These are phyloP conservation scores for Rugonectria rugulosa DNA, from an alignment of 2,329 filamentous ascomycete species.

Conservation along the genomic window DNA sequence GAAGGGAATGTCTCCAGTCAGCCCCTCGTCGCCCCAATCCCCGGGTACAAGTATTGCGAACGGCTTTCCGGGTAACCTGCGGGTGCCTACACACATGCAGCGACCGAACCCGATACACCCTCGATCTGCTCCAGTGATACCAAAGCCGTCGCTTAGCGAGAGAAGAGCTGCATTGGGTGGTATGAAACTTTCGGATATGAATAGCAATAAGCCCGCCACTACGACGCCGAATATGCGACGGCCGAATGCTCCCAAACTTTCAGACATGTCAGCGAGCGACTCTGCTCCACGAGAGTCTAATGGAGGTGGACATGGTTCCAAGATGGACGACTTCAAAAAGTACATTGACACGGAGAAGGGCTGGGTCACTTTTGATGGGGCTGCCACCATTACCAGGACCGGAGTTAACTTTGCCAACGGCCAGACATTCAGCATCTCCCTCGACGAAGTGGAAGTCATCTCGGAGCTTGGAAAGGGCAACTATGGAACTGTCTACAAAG, in stretches of 20 bases:
- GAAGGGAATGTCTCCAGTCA: conserved; percentile 48
- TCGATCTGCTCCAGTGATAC: conserved; percentile 61
- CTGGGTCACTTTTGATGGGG: conserved; percentile 90
- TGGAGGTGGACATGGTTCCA: conserved; percentile 52
- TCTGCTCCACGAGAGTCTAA: conserved; percentile 40
- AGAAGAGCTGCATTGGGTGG: conserved; percentile 56
- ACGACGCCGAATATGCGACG: conserved; percentile 38
- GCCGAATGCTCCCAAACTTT: conserved; percentile 52
- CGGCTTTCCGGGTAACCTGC: conserved; percentile 53
- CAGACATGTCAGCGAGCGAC: conserved; percentile 46
- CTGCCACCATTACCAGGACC: conserved; percentile 85
- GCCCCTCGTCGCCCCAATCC: conserved; percentile 43
- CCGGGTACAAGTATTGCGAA: conserved; percentile 48
- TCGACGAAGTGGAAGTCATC: conserved; percentile 93
- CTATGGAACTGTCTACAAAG: conserved; percentile 98
- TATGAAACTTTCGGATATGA: conserved; percentile 27
- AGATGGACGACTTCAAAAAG: conserved; percentile 70
- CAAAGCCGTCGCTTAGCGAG: conserved; percentile 69
- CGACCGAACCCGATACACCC: conserved; percentile 59
- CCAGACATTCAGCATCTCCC: conserved; percentile 88
- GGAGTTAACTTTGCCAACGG: conserved; percentile 94
- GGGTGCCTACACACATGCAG: conserved; percentile 50
- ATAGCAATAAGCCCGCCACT: conserved; percentile 29
- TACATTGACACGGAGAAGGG: conserved; percentile 93
- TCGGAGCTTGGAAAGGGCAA: conserved; percentile 97